A percentile compares a stretch with the other conserved stretches of the same genome.
Evolutionary conservation across 805 yeast species (phyloP).

Genomic region (Zygoascus biomembranicola): DNA sequence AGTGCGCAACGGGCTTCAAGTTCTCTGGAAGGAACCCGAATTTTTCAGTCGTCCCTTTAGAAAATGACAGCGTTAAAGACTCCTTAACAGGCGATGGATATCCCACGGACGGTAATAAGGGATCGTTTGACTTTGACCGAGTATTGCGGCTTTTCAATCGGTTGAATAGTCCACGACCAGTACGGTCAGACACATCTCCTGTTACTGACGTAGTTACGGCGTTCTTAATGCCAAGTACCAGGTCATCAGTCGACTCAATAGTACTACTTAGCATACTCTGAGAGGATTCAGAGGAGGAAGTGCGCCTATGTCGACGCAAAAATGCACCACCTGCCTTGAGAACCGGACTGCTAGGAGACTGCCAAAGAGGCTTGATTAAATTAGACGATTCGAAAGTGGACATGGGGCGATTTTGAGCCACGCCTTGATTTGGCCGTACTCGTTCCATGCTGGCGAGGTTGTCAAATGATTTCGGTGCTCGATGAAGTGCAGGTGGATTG

Average conservation of each 20-base stretch:
- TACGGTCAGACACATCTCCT: neutral
- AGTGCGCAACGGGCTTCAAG: constrained; percentile 8
- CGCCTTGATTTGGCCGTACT: neutral
- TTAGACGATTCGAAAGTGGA: neutral
- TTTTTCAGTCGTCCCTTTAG: neutral
- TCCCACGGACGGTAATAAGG: neutral
- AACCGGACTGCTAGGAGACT: neutral
- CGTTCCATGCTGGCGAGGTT: neutral
- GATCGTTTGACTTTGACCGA: neutral
- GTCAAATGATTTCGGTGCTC: constrained; percentile 1
- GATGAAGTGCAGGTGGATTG: neutral
- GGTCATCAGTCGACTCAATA: neutral
- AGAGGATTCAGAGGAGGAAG: neutral
- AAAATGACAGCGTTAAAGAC: neutral
- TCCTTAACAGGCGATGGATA: neutral
- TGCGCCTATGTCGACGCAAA: neutral
- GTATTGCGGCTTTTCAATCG: neutral
- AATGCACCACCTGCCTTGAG: neutral
- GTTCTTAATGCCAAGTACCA: neutral
- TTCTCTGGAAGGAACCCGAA: constrained; percentile 32
- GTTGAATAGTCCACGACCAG: constrained; percentile 1
- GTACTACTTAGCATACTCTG: neutral
- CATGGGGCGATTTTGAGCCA: neutral
- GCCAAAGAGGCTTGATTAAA: neutral
- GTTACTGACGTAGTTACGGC: neutral